Evolutionary conservation across 78 protist genomes (phyloP), one percentile per base, ranked within the genome.

Genomic region (Dictyostelium intermedium): DNA sequence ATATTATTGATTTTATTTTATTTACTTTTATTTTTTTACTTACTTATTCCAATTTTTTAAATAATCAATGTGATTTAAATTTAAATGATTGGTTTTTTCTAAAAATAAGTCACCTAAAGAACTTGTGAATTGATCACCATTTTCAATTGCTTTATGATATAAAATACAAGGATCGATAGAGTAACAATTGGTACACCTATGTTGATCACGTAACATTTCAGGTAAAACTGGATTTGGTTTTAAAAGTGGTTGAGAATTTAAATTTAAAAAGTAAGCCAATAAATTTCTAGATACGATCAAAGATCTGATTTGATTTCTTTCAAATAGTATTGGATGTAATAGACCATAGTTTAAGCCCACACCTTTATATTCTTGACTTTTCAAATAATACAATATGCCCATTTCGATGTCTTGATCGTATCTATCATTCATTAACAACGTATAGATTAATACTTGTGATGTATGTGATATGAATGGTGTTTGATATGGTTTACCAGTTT

Each of bases 371-470:
- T 72, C 45, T 14, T 80, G 60, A 76, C 73, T 89, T 53, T 80
- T 89, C 10, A 89, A 50, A 47, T 89, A 89, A 69, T 89, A 89
- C 23, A 89, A 69, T n/a, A 89, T n/a, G 14, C 94, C 94, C 30
- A 89, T 11, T 5, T 78, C 84, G 25, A 74, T 89, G 50, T 80
- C 30, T 80, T 89, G 94, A 63, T 89, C 63, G 80, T 89, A 89
- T 78, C 94, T 78, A 80, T 89, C 94, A 69, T 89, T 89, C 94
- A 89, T 89, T 56, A 89, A 63, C 13, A 89, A 47, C 2, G 82
- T 89, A 35, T 89, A 89, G 41, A 89, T 89, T 34, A 89, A 80
- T 1, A 89, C 94, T 69, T 89, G 94, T 11, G 94, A 89, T 11
- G 74, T 39, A 70, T 89, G 94, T 2, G 85, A 60, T 2, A 69